Evolutionary conservation across 495 filamentous ascomycete species (phyloP), one percentile per base, ranked within the genome.

Genomic region (Symbiotaphrina buchneri): DNA sequence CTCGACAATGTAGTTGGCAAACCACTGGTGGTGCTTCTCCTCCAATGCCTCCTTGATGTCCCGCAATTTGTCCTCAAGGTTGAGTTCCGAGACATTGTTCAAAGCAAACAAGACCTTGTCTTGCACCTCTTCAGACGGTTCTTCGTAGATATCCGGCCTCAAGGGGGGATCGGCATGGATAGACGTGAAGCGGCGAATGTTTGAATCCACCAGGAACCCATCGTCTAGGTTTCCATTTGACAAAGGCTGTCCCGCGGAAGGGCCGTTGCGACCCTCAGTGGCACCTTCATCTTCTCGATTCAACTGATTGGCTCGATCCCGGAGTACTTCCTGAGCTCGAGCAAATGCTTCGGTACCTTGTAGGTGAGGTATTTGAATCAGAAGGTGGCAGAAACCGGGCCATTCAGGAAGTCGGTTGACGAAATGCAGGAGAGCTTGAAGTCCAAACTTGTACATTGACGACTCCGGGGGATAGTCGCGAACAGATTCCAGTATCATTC

Each of bases 381-480:
- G 61, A 20, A 78, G 61, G 28, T 72, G 66, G 47, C 85, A 93
- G 46, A 92, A 87, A 3, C 71, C 75, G 5, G 77, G 74, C 87
- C 90, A 95, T 41, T 95, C 87, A 3, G 62, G 60, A n/a, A 99
- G 63, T 26, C 83, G 70, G 19, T 63, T 56, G 27, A 74, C 68
- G 31, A 93, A 64, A 45, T 94, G 80, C 34, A 92, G 69, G 20
- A 99, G 70, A 5, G 87, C 90, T 45, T 95, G 85, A n/a, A 95
- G 63, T 1, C 87, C 87, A 46, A 99, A 99, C 40, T 93, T 93
- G 56, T 83, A 95, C 87, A 99, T 95, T 0, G 75, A 68, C 30
- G 79, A 65, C 10, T 84, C 74, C 6, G 76, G 64, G 4, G 61
- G 57, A 40, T 82, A 74, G 36, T 92, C 80, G 27, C 76, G 58